Evolutionary conservation across 1,139 yeast genomes (phyloP), one percentile per base, ranked within the genome.

Genomic region (Lizanozyma gosingica): DNA sequence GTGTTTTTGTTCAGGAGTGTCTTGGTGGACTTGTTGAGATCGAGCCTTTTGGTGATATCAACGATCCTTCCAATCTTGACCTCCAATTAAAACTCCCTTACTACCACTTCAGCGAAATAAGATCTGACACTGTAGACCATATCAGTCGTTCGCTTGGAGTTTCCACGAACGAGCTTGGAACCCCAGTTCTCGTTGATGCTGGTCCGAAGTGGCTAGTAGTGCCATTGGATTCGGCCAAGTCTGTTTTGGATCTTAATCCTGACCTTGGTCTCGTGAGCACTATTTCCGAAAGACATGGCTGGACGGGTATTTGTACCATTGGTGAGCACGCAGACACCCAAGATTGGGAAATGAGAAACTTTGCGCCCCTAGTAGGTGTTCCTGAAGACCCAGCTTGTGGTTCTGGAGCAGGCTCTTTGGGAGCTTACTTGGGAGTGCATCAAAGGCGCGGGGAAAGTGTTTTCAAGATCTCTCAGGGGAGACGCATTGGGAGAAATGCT

Each of bases 331-430:
- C 41, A 18, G 55, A 45, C 45, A 56, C 43, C 3, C 32, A 44
- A 15, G 44, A 45, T 33, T 43, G 35, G 35, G 69, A 63, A 47
- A 48, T 57, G 41, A 60, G 79, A 45, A 68, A 71, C 11, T 67
- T 72, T 48, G 68, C 68, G 2, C 69, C 72, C 1, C 41, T 35
- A 2, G 47, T 45, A 3, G 66, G 63, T 9, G 60, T 63, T 1
- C 37, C 48, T 17, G 79, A 73, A 45, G 79, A 73, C 49, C 77
- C 78, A 2, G 78, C 71, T 3, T 73, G 78, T 52, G 79, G 78
- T 3, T 62, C 71, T 45, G 78, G 78, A 11, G 61, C 70, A 11
- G 73, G 62, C 40, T 57, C 72, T 43, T 44, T 62, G 46, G 61
- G 63, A 34, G 55, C 55, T 37, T 58, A 50, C 56, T 52, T 53